Base-by-base conservation (phyloP, 331 rosid species). In the Malus hybrid region DNA sequence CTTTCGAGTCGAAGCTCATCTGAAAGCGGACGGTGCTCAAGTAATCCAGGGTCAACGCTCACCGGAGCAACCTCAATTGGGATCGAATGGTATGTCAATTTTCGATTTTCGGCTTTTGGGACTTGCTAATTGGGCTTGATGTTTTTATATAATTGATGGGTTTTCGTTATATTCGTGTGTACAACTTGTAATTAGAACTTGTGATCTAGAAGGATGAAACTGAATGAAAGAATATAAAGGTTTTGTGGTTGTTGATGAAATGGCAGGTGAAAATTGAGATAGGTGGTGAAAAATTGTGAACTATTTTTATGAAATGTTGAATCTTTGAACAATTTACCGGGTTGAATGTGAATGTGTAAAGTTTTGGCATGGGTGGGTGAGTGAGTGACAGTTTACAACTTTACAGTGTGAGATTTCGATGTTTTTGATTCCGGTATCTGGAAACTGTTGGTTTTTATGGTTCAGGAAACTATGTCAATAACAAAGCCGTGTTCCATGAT, bases 401-500 rank as follows among this genome's bases (percentile, higher is more conserved):
- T 39, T 39, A 39, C 46, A 39, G 78, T 32, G 22, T 66, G 42
- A 78, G 57, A 65, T 19, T 76, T 44, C 28, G 50, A 6, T 71
- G 34, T 42, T 83, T 68, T 79, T 74, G 54, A 78, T 71, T 65
- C 71, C 42, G 11, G 74, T 36, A 20, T 70, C 18, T 39, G 81
- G 70, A 48, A 69, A 73, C 50, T 73, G 62, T 50, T 68, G 67
- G 69, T 79, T 78, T 73, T 24, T 34, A 79, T 75, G 78, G 83
- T 79, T 77, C 85, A 84, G 81, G 83, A 79, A 24, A 85, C 54
- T 11, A 65, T 77, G 88, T 73, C 79, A 76, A 74, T 66, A 70
- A 80, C 65, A 48, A 78, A 34, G 83, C 80, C 73, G 91, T 90
- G 85, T 90, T 78, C 90, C 93, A 90, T 78, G 95, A 90, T 67